Evolutionary conservation across 305 asterid species (phyloP).

Genomic region (Solanum hybrid): DNA sequence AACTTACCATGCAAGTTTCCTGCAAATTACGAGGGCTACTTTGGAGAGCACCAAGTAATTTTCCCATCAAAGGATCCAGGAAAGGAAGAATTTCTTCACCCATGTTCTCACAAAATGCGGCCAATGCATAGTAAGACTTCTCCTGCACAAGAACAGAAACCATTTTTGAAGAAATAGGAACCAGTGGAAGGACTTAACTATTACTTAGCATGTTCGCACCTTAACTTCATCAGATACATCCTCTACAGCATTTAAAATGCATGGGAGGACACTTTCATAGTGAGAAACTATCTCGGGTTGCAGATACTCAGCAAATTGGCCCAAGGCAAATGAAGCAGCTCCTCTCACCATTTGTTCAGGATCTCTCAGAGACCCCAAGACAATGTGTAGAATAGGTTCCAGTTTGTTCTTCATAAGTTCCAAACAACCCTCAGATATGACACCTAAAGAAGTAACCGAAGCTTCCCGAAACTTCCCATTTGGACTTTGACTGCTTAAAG

Average conservation of each 20-base stretch:
- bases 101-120: slow-evolving; percentile 99
- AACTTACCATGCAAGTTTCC: slow-evolving; percentile 93
- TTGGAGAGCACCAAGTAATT: slow-evolving; percentile 79
- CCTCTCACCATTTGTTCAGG: slow-evolving; percentile 99
- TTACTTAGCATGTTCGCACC: slow-evolving; percentile 34
- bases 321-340: slow-evolving; percentile 93
- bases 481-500: slow-evolving; percentile 65
- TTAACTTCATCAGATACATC: slow-evolving; percentile 97
- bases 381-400: slow-evolving; percentile 71
- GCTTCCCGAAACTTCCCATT: slow-evolving; percentile 99
- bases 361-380: slow-evolving; percentile 86
- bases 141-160: slow-evolving; percentile 45
- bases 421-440: slow-evolving; percentile 90
- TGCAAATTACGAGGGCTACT: slow-evolving; percentile 80
- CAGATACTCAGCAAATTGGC: slow-evolving; percentile 94
- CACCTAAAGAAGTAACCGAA: slow-evolving; percentile 89
- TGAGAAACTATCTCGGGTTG: slow-evolving; percentile 95
- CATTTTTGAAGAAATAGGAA: slow-evolving; percentile 4
- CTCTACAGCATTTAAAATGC: slow-evolving; percentile 85
- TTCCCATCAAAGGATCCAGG: slow-evolving; percentile 86
- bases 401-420: slow-evolving; percentile 79
- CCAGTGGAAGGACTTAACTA: neutral
- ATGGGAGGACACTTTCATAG: slow-evolving; percentile 82
- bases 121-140: slow-evolving; percentile 95
- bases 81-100: slow-evolving; percentile 95